Evolutionary conservation across 2,329 filamentous ascomycete species (phyloP).

Genomic region (Ophiobolus disseminans): DNA sequence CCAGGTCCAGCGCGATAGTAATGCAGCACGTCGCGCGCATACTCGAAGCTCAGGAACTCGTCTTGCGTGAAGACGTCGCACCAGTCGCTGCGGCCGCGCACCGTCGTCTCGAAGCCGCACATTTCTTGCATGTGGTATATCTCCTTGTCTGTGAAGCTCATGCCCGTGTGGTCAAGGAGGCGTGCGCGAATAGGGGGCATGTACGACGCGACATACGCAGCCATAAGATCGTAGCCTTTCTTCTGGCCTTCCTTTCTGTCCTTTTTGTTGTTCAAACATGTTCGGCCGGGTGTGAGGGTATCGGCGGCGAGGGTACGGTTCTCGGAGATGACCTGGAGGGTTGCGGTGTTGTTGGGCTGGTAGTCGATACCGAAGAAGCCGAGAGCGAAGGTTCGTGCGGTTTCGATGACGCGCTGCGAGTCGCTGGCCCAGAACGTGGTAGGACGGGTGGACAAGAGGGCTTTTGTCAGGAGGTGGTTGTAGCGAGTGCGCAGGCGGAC

Average conservation of each 20-base stretch:
- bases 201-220: constrained; percentile 57
- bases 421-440: constrained; percentile 62
- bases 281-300: constrained; percentile 63
- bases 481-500: constrained; percentile 63
- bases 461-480: constrained; percentile 51
- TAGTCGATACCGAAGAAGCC: constrained; percentile 64
- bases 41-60: constrained; percentile 64
- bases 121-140: constrained; percentile 68
- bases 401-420: constrained; percentile 62
- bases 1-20: constrained; percentile 67
- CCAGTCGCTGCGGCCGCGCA: constrained; percentile 62
- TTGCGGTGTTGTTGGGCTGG: constrained; percentile 41
- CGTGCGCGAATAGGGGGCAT: constrained; percentile 55
- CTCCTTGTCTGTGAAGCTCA: constrained; percentile 56
- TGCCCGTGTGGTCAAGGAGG: constrained; percentile 52
- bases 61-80: constrained; percentile 62
- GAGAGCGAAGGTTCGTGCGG: constrained; percentile 61
- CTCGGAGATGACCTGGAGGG: constrained; percentile 62
- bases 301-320: constrained; percentile 58
- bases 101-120: constrained; percentile 65
- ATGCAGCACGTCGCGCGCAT: constrained; percentile 64
- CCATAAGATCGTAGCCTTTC: constrained; percentile 58
- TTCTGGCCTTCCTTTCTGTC: constrained; percentile 56
- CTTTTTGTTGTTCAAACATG: constrained; percentile 51
- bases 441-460: constrained; percentile 11